These are phyloP conservation scores for Coriolopsis trogii DNA, from an alignment of 1,284 basidiomycete genomes.

Conservation along the genomic window DNA sequence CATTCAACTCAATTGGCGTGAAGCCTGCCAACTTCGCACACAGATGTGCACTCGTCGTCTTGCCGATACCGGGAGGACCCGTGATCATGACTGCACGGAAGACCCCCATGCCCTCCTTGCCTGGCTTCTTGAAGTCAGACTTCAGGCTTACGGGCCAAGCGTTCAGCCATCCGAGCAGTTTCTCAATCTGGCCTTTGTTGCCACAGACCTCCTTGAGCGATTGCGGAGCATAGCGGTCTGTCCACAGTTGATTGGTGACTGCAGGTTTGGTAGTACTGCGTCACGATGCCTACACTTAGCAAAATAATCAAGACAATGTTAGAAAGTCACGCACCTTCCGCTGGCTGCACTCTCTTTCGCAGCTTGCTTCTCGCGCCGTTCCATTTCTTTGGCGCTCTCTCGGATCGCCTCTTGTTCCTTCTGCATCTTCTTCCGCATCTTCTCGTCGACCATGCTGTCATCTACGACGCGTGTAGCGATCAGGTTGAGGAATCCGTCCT, in stretches of 20 bases:
- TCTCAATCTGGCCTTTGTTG: conserved; percentile 91
- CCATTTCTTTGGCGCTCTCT: conserved; percentile 77
- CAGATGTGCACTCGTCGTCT: conserved; percentile 95
- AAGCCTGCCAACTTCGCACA: conserved; percentile 90
- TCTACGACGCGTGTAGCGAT: conserved; percentile 63
- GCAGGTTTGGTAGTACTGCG: conserved; percentile 33
- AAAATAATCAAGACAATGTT: not conserved
- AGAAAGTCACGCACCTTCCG: conserved; percentile 18
- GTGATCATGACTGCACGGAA: conserved; percentile 90
- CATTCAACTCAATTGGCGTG: conserved; percentile 93
- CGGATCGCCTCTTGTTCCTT: conserved; percentile 81
- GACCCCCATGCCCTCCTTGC: conserved; percentile 86
- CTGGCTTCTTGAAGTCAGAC: conserved; percentile 89
- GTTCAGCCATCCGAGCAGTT: conserved; percentile 84
- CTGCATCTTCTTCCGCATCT: conserved; percentile 79
- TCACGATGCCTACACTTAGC: conserved; percentile 14
- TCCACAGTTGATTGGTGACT: conserved; percentile 84
- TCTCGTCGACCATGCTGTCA: conserved; percentile 67
- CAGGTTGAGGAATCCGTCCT: conserved; percentile 88
- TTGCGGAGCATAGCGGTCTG: conserved; percentile 91
- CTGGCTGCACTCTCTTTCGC: conserved; percentile 30
- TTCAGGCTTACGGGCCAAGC: conserved; percentile 79
- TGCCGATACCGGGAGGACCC: conserved; percentile 95
- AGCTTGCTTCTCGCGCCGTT: conserved; percentile 62
- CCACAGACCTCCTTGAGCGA: conserved; percentile 92